These are phyloP conservation scores for Stereocaulon alpinum DNA, from an alignment of 495 filamentous ascomycete genomes.

Conservation along the genomic window DNA sequence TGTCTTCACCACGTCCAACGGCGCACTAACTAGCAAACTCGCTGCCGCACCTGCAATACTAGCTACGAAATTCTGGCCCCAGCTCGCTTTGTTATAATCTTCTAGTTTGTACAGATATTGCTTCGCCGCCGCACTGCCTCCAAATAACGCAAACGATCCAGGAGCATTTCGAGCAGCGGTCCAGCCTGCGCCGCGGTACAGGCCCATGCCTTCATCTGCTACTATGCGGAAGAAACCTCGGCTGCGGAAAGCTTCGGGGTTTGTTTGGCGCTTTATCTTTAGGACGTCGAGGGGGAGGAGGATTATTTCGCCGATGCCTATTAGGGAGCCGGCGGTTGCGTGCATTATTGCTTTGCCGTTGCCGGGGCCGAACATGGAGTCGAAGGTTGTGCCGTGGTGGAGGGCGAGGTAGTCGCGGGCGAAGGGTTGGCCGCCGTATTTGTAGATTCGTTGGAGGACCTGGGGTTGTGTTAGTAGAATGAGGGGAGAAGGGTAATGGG, in stretches of 20 bases:
- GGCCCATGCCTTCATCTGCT: slow-evolving; percentile 84
- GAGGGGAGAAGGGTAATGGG: too few relatives aligned
- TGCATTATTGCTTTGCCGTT: slow-evolving; percentile 98
- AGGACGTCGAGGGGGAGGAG: slow-evolving; percentile 91
- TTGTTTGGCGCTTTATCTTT: slow-evolving; percentile 99
- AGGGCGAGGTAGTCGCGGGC: slow-evolving; percentile 79
- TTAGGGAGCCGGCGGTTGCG: slow-evolving; percentile 87
- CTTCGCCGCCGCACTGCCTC: slow-evolving; percentile 95
- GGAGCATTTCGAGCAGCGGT: slow-evolving; percentile 95
- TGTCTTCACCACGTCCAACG: slow-evolving; percentile 98
- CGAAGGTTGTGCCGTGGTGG: slow-evolving; percentile 74
- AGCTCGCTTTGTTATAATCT: slow-evolving; percentile 93
- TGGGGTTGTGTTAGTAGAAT: slow-evolving; percentile 23
- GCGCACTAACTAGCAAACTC: slow-evolving; percentile 85
- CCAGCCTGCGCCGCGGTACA: slow-evolving; percentile 96
- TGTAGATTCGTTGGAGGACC: slow-evolving; percentile 93
- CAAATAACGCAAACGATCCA: slow-evolving; percentile 95
- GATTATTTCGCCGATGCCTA: slow-evolving; percentile 95
- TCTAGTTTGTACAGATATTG: slow-evolving; percentile 77
- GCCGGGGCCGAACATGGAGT: slow-evolving; percentile 84
- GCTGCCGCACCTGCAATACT: slow-evolving; percentile 90
- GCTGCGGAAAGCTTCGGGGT: slow-evolving; percentile 94
- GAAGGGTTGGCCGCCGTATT: slow-evolving; percentile 96
- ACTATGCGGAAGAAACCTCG: slow-evolving; percentile 85
- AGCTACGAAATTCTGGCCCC: slow-evolving; percentile 94